These are phyloP conservation scores for Ogataea polymorpha DNA, from an alignment of 805 yeast genomes.

Conservation along the genomic window DNA sequence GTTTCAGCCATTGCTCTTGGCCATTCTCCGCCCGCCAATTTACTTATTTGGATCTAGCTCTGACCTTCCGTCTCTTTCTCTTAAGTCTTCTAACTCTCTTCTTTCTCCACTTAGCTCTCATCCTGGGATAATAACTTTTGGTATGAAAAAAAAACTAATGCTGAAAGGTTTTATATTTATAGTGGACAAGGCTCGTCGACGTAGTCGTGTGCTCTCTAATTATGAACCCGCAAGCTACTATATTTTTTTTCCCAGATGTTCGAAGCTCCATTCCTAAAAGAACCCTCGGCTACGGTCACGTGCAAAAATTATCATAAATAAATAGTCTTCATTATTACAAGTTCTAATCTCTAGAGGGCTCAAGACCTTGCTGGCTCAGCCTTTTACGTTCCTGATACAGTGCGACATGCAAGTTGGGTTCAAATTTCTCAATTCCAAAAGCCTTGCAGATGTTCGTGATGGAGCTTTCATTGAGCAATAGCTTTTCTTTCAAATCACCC, in stretches of 20 bases:
- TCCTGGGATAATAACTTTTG: constrained; percentile 30
- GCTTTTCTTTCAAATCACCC: constrained; percentile 28
- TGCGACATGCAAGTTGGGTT: constrained; percentile 47
- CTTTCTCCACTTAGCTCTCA: constrained; percentile 99
- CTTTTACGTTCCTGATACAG: constrained; percentile 47
- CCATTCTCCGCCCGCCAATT: constrained; percentile 15
- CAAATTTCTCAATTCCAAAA: constrained; percentile 44
- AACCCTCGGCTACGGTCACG: constrained; percentile 5
- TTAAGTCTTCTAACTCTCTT: constrained; percentile 99
- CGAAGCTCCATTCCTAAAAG: neutral
- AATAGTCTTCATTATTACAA: neutral
- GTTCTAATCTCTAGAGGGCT: neutral
- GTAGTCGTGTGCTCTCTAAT: constrained; percentile 7
- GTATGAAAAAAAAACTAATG: constrained; percentile 7
- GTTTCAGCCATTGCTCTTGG: constrained; percentile 6
- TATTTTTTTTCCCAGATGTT: neutral
- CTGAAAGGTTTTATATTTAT: constrained; percentile 8
- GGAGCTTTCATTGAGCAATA: constrained; percentile 44
- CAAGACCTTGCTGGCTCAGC: constrained; percentile 2
- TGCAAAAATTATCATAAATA: neutral
- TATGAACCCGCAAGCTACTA: neutral
- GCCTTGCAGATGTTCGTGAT: constrained; percentile 44
- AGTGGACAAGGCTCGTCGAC: constrained; percentile 9
- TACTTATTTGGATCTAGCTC: constrained; percentile 98
- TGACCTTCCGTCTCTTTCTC: constrained; percentile 99